Evolutionary conservation across 441 rosid genomes (phyloP).

Genomic region (Dalechampia spathulata): DNA sequence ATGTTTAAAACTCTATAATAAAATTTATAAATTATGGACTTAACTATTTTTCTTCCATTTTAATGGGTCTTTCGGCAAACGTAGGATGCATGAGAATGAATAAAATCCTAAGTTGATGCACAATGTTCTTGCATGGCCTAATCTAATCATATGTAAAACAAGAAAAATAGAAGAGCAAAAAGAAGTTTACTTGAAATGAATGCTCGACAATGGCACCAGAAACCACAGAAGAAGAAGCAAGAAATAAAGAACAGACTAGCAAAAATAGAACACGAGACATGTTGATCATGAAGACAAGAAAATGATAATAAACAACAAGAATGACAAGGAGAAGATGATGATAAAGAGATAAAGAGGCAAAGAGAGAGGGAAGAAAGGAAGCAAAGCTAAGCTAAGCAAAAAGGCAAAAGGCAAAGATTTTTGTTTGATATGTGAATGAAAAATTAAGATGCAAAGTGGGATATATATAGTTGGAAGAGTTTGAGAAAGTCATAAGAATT

Average conservation of each 20-base stretch:
- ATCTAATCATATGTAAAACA: too few relatives aligned
- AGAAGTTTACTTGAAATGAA: slow-evolving; percentile 47
- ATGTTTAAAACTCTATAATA: too few relatives aligned
- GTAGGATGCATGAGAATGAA: too few relatives aligned
- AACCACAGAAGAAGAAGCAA: slow-evolving; percentile 38
- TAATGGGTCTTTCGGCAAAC: too few relatives aligned
- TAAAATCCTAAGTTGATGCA: background rate
- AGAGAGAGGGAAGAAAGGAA: too few relatives aligned
- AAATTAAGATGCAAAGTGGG: background rate
- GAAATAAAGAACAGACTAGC: slow-evolving; percentile 26
- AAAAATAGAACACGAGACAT: slow-evolving; percentile 26
- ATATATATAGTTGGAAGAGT: background rate
- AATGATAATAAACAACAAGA: too few relatives aligned
- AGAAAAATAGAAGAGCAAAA: background rate
- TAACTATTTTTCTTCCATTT: too few relatives aligned
- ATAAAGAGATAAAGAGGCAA: background rate
- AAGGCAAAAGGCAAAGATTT: too few relatives aligned
- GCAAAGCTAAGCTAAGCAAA: too few relatives aligned
- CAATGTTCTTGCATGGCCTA: too few relatives aligned
- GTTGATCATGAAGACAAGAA: too few relatives aligned
- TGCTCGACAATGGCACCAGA: slow-evolving; percentile 64
- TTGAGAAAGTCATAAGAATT: slow-evolving; percentile 1
- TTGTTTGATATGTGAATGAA: background rate
- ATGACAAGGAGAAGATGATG: background rate
- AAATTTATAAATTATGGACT: too few relatives aligned